These are phyloP conservation scores for Calonectria naviculata DNA, from an alignment of 2,329 filamentous ascomycete genomes.

Conservation along the genomic window DNA sequence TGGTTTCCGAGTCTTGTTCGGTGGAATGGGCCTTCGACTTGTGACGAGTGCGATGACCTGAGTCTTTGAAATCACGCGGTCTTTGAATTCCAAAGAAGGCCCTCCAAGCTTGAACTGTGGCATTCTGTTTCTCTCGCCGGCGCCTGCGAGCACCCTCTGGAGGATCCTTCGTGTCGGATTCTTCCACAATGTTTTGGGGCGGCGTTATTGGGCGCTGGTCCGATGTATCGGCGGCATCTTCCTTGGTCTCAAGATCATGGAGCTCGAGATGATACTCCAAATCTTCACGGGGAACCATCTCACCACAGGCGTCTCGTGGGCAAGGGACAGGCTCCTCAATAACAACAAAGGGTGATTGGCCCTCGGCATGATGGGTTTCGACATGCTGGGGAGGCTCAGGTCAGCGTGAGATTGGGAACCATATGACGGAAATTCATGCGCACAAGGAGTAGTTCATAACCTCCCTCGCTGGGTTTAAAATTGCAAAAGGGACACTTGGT, in stretches of 20 bases:
- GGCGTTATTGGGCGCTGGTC: conserved; percentile 24
- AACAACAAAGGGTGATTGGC: conserved; percentile 23
- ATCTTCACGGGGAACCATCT: conserved; percentile 51
- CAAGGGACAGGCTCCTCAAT: conserved; percentile 28
- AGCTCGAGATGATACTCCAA: conserved; percentile 39
- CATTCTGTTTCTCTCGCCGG: conserved; percentile 26
- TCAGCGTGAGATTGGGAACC: conserved; percentile 24
- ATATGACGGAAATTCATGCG: conserved; percentile 25
- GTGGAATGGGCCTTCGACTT: conserved; percentile 28
- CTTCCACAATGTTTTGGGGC: conserved; percentile 9
- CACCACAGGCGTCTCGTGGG: conserved; percentile 64
- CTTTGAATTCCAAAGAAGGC: conserved; percentile 30
- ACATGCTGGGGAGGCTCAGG: conserved; percentile 38
- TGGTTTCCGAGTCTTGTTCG: conserved; percentile 16
- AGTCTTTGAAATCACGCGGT: conserved; percentile 21
- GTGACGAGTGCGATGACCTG: conserved; percentile 34
- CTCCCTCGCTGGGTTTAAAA: conserved; percentile 42
- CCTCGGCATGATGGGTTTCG: conserved; percentile 41
- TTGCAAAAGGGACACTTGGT: conserved; percentile 50
- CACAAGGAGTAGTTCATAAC: conserved; percentile 50
- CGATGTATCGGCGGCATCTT: conserved; percentile 20
- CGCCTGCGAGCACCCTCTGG: conserved; percentile 16
- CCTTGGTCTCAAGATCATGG: conserved; percentile 38
- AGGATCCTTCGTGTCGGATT: neutral
- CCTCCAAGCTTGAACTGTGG: conserved; percentile 37